Evolutionary conservation across 305 asterid genomes (phyloP).

Genomic region (Fraxinus albicans): DNA sequence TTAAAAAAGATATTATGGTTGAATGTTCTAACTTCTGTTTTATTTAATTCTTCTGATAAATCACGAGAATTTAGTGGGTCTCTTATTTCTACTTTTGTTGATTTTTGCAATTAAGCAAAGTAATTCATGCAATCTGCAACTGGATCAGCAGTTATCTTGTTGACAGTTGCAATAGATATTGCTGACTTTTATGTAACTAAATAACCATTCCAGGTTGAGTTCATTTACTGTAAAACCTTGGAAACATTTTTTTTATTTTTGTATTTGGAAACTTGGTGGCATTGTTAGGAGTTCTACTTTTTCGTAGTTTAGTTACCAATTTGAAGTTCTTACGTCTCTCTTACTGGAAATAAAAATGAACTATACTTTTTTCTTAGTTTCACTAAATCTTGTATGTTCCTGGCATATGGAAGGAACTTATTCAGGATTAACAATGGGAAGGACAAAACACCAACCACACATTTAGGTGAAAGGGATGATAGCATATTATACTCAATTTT

Average conservation of each 20-base stretch:
- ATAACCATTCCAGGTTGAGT: neutral
- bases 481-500: neutral
- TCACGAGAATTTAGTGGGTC: neutral
- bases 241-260: neutral
- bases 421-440: neutral
- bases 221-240: neutral
- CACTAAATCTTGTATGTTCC: neutral
- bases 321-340: neutral
- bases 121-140: constrained; percentile 4
- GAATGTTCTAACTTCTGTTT: neutral
- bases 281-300: neutral
- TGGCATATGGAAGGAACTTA: neutral
- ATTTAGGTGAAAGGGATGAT: neutral
- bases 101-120: neutral
- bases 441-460: neutral
- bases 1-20: neutral
- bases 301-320: neutral
- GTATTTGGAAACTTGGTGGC: neutral
- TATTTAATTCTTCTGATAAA: neutral
- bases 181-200: neutral
- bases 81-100: neutral
- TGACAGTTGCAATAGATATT: neutral
- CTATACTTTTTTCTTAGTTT: neutral
- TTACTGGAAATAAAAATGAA: neutral
- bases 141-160: neutral